Conservation (phyloP, 2,329 filamentous ascomycete species). For the Hypomyces perniciosus region DNA sequence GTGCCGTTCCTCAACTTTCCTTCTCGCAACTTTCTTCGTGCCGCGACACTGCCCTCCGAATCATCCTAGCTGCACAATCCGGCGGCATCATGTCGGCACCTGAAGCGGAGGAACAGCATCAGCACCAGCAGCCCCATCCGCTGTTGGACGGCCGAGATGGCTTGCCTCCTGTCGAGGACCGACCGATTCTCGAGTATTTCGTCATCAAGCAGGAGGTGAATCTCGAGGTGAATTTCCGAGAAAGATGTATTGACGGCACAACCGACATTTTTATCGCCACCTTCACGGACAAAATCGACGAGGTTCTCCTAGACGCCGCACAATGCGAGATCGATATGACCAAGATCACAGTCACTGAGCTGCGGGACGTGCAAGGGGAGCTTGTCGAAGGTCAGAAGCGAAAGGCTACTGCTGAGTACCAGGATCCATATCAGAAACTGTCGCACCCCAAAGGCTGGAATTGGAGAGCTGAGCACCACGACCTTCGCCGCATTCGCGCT, state of each 20-base stretch:
- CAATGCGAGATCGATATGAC: conserved; percentile 53
- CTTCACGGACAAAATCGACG: conserved; percentile 50
- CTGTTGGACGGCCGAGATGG: conserved; percentile 28
- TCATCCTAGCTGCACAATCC: conserved; percentile 2
- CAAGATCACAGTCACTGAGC: conserved; percentile 45
- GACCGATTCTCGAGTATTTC: conserved; percentile 36
- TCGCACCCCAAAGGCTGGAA: conserved; percentile 55
- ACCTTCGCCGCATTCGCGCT: conserved; percentile 64
- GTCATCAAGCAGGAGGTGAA: conserved; percentile 82
- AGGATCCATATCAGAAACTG: conserved; percentile 63
- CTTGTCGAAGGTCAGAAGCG: conserved; percentile 30
- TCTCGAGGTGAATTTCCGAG: conserved; percentile 80
- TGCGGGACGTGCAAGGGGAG: conserved; percentile 31
- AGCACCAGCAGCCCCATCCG: conserved; percentile 19
- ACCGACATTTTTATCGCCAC: conserved; percentile 75
- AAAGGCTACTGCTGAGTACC: conserved; percentile 39
- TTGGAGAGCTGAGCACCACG: conserved; percentile 67
- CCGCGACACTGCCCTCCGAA: not conserved
- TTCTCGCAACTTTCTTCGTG: not conserved
- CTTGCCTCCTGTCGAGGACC: conserved; percentile 29
- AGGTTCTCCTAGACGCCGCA: conserved; percentile 55
- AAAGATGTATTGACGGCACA: conserved; percentile 66
- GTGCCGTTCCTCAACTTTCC: not conserved
- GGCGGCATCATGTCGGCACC: conserved; percentile 8
- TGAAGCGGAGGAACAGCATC: conserved; percentile 8